A percentile compares a stretch with the other conserved stretches of the same genome.
Conservation (phyloP, 345 rosid genomes). For the Camelina sativa region DNA sequence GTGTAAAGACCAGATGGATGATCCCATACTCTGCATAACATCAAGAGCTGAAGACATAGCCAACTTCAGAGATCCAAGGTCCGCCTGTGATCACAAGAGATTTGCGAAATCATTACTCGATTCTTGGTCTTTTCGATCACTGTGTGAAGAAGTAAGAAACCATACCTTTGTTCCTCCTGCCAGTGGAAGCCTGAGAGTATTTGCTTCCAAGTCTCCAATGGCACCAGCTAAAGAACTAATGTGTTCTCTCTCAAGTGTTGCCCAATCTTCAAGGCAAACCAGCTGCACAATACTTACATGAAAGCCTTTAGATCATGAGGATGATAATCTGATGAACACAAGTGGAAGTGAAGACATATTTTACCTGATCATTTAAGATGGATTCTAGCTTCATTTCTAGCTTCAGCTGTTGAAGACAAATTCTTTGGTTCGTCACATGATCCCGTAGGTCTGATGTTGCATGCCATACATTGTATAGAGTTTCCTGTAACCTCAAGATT, state of each 20-base stretch:
- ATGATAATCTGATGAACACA: conserved; percentile 12
- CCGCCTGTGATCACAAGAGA: conserved; percentile 60
- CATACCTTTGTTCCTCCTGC: conserved; percentile 79
- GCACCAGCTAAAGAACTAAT: conserved; percentile 69
- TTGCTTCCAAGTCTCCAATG: conserved; percentile 80
- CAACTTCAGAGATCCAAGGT: conserved; percentile 64
- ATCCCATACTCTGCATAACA: conserved; percentile 83
- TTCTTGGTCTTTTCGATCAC: not conserved
- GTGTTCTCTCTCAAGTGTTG: conserved; percentile 75
- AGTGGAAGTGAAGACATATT: conserved; percentile 26
- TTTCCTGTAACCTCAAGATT: conserved; percentile 63
- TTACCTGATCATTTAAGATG: conserved; percentile 73
- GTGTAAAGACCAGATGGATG: conserved; percentile 64
- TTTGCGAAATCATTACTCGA: not conserved
- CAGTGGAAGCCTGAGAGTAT: conserved; percentile 82
- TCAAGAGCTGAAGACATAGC: conserved; percentile 87
- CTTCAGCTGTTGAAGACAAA: conserved; percentile 63
- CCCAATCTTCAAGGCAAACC: conserved; percentile 80
- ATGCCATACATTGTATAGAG: conserved; percentile 72
- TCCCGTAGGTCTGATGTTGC: conserved; percentile 64
- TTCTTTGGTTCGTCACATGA: conserved; percentile 62
- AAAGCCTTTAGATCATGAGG: conserved; percentile 29
- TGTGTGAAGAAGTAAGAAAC: conserved; percentile 29
- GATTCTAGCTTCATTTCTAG: conserved; percentile 72
- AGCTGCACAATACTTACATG: conserved; percentile 52